Base-by-base conservation (phyloP, 305 asterid species). In the Fraxinus floribunda region DNA sequence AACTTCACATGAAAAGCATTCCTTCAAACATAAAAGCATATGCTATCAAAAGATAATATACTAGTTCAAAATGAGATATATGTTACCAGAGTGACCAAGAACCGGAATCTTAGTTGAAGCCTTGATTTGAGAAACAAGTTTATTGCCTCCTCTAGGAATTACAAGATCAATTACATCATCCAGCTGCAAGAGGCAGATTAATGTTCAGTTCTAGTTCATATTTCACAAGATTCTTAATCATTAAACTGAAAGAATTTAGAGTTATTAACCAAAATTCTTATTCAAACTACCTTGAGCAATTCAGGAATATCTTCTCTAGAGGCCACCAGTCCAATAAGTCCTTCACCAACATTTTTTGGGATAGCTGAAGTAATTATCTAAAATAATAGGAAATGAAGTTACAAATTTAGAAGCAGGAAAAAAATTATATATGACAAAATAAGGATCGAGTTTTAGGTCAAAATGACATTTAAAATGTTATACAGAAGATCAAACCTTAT, bases 221-320 rank as follows among this genome's bases (percentile, higher is more conserved):
- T 30, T 70, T 70, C 39, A 3, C 15, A 32, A 70, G 38, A 32
- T 71, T 32, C 15, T 2, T 24, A 68, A 29, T 68, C 38, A 2
- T 26, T 68, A 26, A 29, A 29, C 8, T 13, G 18, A 29, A 68
- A 68, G 75, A 15, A 26, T 68, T 68, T 68, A 32, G 22, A 71
- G 76, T 71, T 32, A 71, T 71, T 71, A 32, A 71, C 38, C 44
- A 15, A 32, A 68, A 32, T 32, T 30, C 24, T 30, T 11, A 16
- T 16, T 71, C 44, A 71, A 32, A 39, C 76, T 78, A 92, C 97
- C 95, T 88, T 87, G 77, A 92, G 93, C 64, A 92, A 85, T 66
- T 92, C 97, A n/a, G 93, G 93, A 52, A 92, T 91, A 75, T 91
- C 94, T 68, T 91, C 97, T 81, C 87, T 90, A 20, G 90, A 88